Evolutionary conservation across 129 eudicot species (phyloP).

Genomic region (Lonicera japonica): DNA sequence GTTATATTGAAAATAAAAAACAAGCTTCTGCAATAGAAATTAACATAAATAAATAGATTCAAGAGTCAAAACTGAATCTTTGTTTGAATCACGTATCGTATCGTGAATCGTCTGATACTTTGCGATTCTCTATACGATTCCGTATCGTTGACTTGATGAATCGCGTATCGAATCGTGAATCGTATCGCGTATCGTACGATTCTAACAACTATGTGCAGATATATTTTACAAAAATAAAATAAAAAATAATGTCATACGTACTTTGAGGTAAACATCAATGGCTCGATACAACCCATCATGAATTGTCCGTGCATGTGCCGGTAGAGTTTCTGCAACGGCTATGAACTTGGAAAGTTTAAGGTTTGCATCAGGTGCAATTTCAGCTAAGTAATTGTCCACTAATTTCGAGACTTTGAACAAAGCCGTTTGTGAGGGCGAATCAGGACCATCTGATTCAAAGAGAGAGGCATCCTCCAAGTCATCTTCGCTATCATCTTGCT

Average conservation of each 20-base stretch:
- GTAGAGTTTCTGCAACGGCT: conserved; percentile 76
- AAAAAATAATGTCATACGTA: conserved; percentile 18
- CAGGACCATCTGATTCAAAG: conserved; percentile 72
- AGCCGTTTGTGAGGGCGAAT: conserved; percentile 78
- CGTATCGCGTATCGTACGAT: no score
- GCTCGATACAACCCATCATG: conserved; percentile 90
- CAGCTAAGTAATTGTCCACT: conserved; percentile 86
- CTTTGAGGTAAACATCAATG: conserved; percentile 90
- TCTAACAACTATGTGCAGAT: no score
- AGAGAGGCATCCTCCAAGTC: conserved; percentile 80
- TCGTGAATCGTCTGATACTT: no score
- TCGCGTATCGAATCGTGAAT: no score
- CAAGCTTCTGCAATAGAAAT: no score
- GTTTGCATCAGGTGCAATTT: conserved; percentile 90
- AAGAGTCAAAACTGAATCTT: no score
- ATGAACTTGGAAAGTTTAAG: conserved; percentile 81
- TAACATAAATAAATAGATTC: no score
- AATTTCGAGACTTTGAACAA: conserved; percentile 69
- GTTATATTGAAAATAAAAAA: no score
- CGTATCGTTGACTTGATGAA: no score
- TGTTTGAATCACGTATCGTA: no score
- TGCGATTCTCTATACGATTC: no score
- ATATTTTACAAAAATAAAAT: no score
- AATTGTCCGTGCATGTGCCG: conserved; percentile 75
- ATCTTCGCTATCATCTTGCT: conserved; percentile 80